Conservation (phyloP, 1,284 basidiomycete species). For the Heimioporus retisporus region DNA sequence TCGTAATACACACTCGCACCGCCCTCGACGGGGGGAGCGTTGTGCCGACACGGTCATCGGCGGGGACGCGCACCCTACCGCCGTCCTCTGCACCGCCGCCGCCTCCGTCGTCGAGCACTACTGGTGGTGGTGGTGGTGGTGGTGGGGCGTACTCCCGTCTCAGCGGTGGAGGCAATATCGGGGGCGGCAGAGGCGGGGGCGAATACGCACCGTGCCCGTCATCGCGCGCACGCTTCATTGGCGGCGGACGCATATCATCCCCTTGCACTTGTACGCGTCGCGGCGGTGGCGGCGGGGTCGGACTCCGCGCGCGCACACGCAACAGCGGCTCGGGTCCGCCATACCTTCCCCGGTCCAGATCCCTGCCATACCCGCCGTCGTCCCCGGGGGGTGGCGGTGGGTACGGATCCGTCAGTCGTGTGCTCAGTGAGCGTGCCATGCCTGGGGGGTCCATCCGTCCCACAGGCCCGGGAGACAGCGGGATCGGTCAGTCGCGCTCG, state of each 20-base stretch:
- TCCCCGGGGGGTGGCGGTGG: constrained; percentile 12
- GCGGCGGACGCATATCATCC: constrained; percentile 48
- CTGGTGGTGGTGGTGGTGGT: too few relatives aligned
- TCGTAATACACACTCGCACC: too few relatives aligned
- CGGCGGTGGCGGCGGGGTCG: constrained; percentile 43
- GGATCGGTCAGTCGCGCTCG: constrained; percentile 48
- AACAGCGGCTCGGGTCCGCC: constrained; percentile 32
- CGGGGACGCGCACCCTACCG: too few relatives aligned
- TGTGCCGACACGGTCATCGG: too few relatives aligned
- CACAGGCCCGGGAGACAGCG: constrained; percentile 27
- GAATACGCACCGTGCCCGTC: constrained; percentile 45
- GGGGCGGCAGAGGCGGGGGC: too few relatives aligned
- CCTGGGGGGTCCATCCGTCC: constrained; percentile 15
- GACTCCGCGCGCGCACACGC: constrained; percentile 49
- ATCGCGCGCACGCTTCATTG: constrained; percentile 47
- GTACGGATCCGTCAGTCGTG: constrained; percentile 35
- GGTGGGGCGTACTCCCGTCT: constrained; percentile 25
- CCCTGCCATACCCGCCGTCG: constrained; percentile 29
- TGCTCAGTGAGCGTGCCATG: constrained; percentile 34
- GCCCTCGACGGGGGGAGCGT: too few relatives aligned
- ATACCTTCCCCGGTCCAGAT: constrained; percentile 41
- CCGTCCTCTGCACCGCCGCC: too few relatives aligned
- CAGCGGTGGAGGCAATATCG: too few relatives aligned
- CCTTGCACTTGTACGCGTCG: constrained; percentile 20
- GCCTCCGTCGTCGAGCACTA: too few relatives aligned